Percentiles rank a stretch among this genome's conserved stretches.
Conservation (phyloP, 2,329 filamentous ascomycete genomes). For the Hypomyces rosellus region DNA sequence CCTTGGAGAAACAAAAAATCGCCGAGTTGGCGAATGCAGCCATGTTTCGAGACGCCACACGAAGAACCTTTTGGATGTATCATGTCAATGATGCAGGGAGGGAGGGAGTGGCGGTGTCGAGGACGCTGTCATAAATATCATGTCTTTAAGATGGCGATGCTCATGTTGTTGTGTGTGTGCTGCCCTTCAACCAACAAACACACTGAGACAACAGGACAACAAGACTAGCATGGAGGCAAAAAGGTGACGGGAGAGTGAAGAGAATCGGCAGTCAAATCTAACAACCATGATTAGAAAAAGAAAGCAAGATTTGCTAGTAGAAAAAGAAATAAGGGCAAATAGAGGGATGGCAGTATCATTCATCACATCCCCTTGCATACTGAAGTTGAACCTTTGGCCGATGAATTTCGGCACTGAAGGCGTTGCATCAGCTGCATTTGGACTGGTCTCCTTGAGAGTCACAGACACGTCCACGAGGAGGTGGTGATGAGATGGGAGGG, state of each 20-base stretch:
- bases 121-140: too few species aligned
- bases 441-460: background rate
- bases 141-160: too few species aligned
- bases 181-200: too few species aligned
- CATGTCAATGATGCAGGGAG: too few species aligned
- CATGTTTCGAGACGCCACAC: background rate
- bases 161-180: too few species aligned
- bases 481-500: too few species aligned
- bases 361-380: background rate
- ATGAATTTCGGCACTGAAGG: background rate
- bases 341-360: background rate
- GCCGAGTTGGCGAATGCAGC: background rate
- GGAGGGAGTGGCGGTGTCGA: too few species aligned
- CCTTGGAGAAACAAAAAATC: too few species aligned
- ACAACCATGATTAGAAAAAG: background rate
- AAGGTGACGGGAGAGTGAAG: background rate
- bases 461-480: too few species aligned
- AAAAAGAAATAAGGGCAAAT: background rate
- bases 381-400: background rate
- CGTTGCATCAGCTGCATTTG: background rate
- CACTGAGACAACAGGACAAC: background rate
- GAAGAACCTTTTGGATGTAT: background rate
- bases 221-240: background rate
- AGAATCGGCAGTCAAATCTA: background rate
- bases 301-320: background rate